Percentiles rank a stretch among this genome's conserved stretches.
Evolutionary conservation across 2,329 filamentous ascomycete genomes (phyloP).

Genomic region (Cercospora janseana): DNA sequence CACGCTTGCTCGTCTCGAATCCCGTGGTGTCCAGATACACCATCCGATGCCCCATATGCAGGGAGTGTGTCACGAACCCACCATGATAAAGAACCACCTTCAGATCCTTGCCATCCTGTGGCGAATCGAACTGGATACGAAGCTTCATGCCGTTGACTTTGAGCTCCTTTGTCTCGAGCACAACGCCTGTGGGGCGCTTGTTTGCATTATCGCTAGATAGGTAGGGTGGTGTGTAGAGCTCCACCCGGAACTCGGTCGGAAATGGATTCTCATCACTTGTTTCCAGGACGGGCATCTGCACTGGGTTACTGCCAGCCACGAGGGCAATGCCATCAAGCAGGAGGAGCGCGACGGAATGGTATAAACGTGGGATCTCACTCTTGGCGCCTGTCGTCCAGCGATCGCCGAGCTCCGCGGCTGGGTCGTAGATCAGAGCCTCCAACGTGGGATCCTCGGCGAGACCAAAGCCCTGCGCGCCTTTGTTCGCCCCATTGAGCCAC

Average conservation of each 20-base stretch:
- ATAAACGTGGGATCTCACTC: slow-evolving; percentile 51
- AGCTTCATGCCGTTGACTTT: slow-evolving; percentile 48
- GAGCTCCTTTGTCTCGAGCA: slow-evolving; percentile 47
- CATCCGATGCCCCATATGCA: slow-evolving; percentile 63
- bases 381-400: slow-evolving; percentile 50
- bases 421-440: slow-evolving; percentile 58
- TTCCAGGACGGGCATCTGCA: slow-evolving; percentile 55
- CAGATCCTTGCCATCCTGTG: slow-evolving; percentile 44
- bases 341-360: slow-evolving; percentile 61
- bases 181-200: slow-evolving; percentile 50
- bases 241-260: slow-evolving; percentile 61
- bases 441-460: slow-evolving; percentile 54
- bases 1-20: slow-evolving; percentile 44
- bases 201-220: slow-evolving; percentile 52
- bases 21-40: slow-evolving; percentile 52
- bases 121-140: slow-evolving; percentile 49
- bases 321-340: slow-evolving; percentile 60
- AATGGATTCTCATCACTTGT: slow-evolving; percentile 46
- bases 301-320: slow-evolving; percentile 60
- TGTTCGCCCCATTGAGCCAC: slow-evolving; percentile 59
- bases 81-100: slow-evolving; percentile 57
- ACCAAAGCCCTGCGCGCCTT: slow-evolving; percentile 60
- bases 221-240: slow-evolving; percentile 62
- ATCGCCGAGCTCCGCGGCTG: slow-evolving; percentile 48
- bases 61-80: slow-evolving; percentile 59